Conservation (phyloP, 2,329 filamentous ascomycete species). For the Lasiodiplodia sp. region DNA sequence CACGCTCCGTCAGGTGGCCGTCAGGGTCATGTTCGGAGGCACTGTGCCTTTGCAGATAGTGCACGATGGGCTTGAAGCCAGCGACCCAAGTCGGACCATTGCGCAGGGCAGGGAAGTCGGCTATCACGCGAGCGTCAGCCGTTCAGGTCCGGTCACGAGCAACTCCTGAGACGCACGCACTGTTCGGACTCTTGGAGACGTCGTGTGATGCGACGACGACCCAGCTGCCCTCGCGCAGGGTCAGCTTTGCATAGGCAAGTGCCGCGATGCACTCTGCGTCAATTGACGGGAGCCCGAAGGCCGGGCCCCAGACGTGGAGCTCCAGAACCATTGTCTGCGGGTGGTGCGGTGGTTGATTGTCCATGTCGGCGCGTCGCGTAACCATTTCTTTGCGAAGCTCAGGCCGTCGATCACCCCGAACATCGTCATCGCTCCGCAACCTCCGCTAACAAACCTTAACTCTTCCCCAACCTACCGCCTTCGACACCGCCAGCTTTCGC, state of each 20-base stretch:
- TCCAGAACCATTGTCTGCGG: constrained; percentile 61
- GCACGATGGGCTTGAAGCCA: constrained; percentile 68
- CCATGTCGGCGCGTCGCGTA: constrained; percentile 6
- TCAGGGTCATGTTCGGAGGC: constrained; percentile 41
- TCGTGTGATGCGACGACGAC: constrained; percentile 58
- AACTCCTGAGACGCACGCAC: constrained; percentile 36
- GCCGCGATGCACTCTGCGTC: constrained; percentile 89
- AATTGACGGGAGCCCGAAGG: constrained; percentile 87
- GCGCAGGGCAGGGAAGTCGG: constrained; percentile 64
- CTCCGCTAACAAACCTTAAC: constrained; percentile 14
- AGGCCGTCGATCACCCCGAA: constrained; percentile 22
- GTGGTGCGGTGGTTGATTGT: constrained; percentile 10
- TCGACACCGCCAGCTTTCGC: background rate
- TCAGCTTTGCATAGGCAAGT: constrained; percentile 76
- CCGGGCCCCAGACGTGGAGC: constrained; percentile 89
- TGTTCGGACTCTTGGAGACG: constrained; percentile 72
- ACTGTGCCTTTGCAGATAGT: constrained; percentile 57
- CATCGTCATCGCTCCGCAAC: constrained; percentile 25
- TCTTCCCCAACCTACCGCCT: constrained; percentile 14
- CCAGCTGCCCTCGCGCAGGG: constrained; percentile 62
- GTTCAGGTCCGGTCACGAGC: background rate
- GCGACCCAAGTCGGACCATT: constrained; percentile 64
- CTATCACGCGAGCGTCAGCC: constrained; percentile 42
- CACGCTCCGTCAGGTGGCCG: constrained; percentile 39
- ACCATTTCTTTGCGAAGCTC: constrained; percentile 26